Evolutionary conservation across 805 yeast genomes (phyloP), one percentile per base, ranked within the genome.

Genomic region (Candida pseudoglaebosa): DNA sequence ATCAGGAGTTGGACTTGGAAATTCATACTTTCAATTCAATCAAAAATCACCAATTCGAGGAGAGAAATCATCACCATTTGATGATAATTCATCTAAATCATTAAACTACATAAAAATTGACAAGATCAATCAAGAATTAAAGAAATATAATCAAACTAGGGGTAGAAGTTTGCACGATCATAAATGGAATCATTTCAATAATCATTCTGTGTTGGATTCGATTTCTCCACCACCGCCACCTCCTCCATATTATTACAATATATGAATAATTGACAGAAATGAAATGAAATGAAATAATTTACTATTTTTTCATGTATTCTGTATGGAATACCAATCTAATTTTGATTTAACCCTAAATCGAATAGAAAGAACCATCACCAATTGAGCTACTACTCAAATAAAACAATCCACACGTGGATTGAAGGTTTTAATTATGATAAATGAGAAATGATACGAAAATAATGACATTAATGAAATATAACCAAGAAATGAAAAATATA

Each of bases 1-100:
- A 32, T 53, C 59, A 28, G 62, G 64, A 6, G 63, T 67, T 10
- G 73, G 73, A 2, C 53, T 68, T 35, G 71, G 73, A 5, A 65
- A 59, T 44, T 56, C 59, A 32, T 61, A 57, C 42, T 61, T 63
- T 45, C 54, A 57, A 34, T 59, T 65, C 35, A 47, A 58, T 36
- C 54, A 51, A 16, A 45, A 48, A 22, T 48, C 56, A 9, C 71
- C 64, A 13, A 58, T 58, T 38, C 48, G 46, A 45, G 44, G 37
- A 15, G 12, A 10, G 13, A 10, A n/a, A 12, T 6, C 9, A 21
- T 24, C 33, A 15, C 28, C 13, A n/a, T 7, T 35, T 22, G 28
- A 19, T 5, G 14, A 28, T 2, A 24, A 32, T 7, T 39, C 37
- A 3, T 39, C 36, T 26, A 45, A 42, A 24, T 44, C 48, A 13